Conservation (phyloP, 371 early-diverging fungal genomes). For the Zychaea mexicana region DNA sequence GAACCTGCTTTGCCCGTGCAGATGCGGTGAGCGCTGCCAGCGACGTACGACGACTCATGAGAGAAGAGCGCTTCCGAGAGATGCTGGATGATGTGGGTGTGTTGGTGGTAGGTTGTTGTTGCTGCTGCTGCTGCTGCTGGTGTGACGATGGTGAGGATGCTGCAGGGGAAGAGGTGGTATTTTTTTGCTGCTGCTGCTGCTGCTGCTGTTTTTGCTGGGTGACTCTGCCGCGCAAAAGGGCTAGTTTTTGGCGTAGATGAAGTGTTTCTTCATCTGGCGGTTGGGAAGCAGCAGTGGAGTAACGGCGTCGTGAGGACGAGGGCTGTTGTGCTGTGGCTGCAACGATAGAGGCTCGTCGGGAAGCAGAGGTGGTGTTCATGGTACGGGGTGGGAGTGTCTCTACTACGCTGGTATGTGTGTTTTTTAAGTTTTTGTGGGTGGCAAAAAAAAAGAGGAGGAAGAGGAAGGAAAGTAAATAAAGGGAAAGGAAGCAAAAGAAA, state of each 20-base stretch:
- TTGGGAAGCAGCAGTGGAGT: background rate
- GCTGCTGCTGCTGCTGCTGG: background rate
- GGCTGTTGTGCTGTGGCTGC: background rate
- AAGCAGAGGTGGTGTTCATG: background rate
- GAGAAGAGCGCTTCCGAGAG: background rate
- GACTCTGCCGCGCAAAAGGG: background rate
- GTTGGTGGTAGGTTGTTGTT: no score
- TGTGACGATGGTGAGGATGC: background rate
- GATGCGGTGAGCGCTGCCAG: conserved; percentile 9
- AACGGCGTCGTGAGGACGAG: background rate
- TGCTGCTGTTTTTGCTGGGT: background rate
- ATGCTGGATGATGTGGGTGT: background rate
- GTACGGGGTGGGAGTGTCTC: background rate
- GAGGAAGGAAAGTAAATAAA: background rate
- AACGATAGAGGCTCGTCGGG: background rate
- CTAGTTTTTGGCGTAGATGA: background rate
- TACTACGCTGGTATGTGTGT: background rate
- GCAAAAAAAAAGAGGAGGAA: background rate
- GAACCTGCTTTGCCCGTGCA: conserved; percentile 8
- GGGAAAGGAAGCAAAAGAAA: background rate
- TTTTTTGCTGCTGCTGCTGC: background rate
- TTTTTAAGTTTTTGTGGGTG: background rate
- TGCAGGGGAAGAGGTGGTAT: background rate
- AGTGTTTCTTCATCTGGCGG: background rate
- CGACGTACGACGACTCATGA: conserved; percentile 5